Percentiles rank a stretch among this genome's conserved stretches.
phyloP scores from a whole-genome alignment of 2,329 filamentous ascomycete genomes.

The Neofusicoccum laricinum region DNA sequence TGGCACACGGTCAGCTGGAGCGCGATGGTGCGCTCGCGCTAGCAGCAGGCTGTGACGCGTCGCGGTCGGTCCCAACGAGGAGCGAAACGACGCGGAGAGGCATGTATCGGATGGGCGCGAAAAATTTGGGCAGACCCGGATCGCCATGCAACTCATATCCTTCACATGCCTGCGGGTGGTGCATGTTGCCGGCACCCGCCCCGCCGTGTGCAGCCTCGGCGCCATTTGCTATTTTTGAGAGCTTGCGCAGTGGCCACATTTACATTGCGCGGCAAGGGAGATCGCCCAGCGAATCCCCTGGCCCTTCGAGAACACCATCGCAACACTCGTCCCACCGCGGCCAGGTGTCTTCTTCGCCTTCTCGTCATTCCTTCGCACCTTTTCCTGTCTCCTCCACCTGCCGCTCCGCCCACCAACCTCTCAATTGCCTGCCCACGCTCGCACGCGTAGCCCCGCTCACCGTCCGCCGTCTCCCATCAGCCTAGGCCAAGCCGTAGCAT shows the following conservation, averaged over 20 bases:
- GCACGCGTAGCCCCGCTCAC: background rate
- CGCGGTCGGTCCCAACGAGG: background rate
- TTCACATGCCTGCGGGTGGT: background rate
- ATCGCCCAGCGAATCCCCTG: conserved; percentile 2
- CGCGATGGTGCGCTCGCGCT: background rate
- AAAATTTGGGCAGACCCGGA: background rate
- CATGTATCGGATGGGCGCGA: background rate
- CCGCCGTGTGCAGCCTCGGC: conserved; percentile 5
- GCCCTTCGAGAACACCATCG: conserved; percentile 13
- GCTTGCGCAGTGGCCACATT: conserved; percentile 9
- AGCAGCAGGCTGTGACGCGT: background rate
- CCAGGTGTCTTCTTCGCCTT: conserved; percentile 16
- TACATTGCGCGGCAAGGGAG: conserved; percentile 4
- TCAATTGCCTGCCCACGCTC: background rate
- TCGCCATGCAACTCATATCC: background rate
- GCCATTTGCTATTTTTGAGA: conserved; percentile 10
- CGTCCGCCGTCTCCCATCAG: background rate
- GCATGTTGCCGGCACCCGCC: conserved; percentile 2
- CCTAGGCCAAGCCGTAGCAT: conserved; percentile 17
- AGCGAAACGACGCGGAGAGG: background rate
- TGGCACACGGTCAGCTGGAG: background rate
- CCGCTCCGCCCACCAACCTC: background rate
- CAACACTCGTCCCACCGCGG: conserved; percentile 6
- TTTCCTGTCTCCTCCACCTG: background rate
- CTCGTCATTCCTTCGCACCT: conserved; percentile 15